Evolutionary conservation across 1,139 yeast species (phyloP).

Genomic region (Sugiyamaella neomexicana): DNA sequence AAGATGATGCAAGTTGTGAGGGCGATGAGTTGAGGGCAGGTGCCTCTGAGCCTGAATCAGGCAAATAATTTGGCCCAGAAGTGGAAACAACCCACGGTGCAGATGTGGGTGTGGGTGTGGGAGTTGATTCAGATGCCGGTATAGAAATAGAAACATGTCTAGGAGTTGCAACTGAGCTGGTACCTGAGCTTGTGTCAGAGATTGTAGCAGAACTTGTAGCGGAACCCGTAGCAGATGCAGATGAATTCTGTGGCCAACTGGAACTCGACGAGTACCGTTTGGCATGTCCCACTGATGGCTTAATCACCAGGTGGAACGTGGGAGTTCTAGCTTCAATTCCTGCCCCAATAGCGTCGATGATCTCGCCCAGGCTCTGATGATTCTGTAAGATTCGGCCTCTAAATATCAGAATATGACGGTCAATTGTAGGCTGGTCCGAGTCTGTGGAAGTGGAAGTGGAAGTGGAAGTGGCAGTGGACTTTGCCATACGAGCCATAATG

Average conservation of each 20-base stretch:
- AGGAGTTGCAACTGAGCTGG: not conserved
- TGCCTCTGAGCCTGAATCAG: not conserved
- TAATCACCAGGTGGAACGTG: constrained; percentile 23
- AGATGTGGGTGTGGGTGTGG: not conserved
- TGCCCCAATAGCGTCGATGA: constrained; percentile 8
- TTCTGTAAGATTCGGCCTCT: constrained; percentile 21
- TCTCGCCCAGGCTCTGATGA: constrained; percentile 12
- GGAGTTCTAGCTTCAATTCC: constrained; percentile 7
- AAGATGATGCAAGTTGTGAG: not conserved
- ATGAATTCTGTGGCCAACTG: not conserved
- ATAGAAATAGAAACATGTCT: not conserved
- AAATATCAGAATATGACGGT: constrained; percentile 20
- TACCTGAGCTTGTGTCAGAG: not conserved
- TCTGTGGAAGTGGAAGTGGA: not conserved
- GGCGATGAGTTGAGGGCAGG: not conserved
- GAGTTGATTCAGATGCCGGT: not conserved
- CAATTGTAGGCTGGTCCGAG: constrained; percentile 14
- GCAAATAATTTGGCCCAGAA: too few relatives aligned
- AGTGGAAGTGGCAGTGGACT: constrained; percentile 4
- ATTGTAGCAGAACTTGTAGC: not conserved
- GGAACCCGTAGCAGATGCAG: not conserved
- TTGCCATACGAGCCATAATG: constrained; percentile 10
- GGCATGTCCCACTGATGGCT: constrained; percentile 7
- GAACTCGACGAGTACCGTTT: not conserved
- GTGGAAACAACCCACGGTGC: not conserved